phyloP scores from a whole-genome alignment of 2,329 filamentous ascomycete genomes.

The Paecilomyces variotii region DNA sequence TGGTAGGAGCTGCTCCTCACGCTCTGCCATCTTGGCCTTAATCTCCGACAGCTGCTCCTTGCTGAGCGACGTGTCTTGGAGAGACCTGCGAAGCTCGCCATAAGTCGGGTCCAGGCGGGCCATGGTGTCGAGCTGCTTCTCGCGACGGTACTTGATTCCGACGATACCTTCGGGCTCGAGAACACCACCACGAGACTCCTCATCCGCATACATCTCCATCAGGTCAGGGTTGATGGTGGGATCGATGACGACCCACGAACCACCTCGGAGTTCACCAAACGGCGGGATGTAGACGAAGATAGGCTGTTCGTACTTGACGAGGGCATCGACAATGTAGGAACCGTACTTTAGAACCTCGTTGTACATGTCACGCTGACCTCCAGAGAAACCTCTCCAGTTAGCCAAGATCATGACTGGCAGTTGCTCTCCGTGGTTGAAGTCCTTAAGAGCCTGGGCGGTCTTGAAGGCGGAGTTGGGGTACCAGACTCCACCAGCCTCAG shows the following conservation, averaged over 20 bases:
- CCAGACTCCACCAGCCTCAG: conserved; percentile 97
- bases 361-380: conserved; percentile 99
- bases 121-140: conserved; percentile 97
- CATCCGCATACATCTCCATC: conserved; percentile 99
- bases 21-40: conserved; percentile 74
- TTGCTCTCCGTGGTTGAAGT: conserved; percentile 99
- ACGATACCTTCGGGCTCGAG: conserved; percentile 97
- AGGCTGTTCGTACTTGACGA: conserved; percentile 97
- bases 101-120: conserved; percentile 82
- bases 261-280: conserved; percentile 91
- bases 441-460: conserved; percentile 95
- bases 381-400: conserved; percentile 99
- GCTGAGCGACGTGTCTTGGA: conserved; percentile 58
- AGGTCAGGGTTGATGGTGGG: conserved; percentile 92
- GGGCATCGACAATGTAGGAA: conserved; percentile 95
- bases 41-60: conserved; percentile 68
- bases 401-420: conserved; percentile 97
- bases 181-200: conserved; percentile 90
- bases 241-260: conserved; percentile 98
- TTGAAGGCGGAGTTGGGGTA: conserved; percentile 99
- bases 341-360: conserved; percentile 99
- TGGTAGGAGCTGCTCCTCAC: conserved; percentile 82
- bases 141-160: conserved; percentile 96
- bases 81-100: conserved; percentile 71
- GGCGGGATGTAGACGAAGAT: conserved; percentile 99